phyloP scores from a whole-genome alignment of 805 yeast genomes.

The Myxozyma udenii region DNA sequence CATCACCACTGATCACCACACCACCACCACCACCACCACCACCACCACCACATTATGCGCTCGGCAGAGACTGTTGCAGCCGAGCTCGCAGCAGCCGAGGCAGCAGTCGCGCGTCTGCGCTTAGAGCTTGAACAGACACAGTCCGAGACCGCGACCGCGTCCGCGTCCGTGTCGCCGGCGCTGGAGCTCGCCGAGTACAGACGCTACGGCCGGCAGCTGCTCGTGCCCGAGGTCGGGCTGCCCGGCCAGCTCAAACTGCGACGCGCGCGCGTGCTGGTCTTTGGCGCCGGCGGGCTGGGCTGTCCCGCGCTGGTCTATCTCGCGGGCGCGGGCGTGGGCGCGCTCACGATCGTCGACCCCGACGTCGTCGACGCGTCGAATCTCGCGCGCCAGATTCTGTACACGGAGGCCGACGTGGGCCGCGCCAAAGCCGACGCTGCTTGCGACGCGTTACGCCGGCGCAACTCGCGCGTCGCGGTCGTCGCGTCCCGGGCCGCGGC shows the following conservation, averaged over 20 bases:
- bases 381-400: constrained; percentile 85
- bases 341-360: constrained; percentile 80
- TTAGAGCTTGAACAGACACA: not conserved
- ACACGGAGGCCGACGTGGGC: constrained; percentile 64
- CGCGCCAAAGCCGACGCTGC: constrained; percentile 80
- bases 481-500: constrained; percentile 23
- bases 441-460: constrained; percentile 6
- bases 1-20: no score
- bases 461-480: constrained; percentile 69
- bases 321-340: constrained; percentile 80
- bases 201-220: constrained; percentile 92
- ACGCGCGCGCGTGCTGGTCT: constrained; percentile 59
- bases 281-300: constrained; percentile 98
- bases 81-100: no score
- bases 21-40: no score
- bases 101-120: not conserved
- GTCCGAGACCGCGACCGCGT: not conserved
- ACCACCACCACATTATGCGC: no score
- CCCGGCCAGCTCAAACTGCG: constrained; percentile 58
- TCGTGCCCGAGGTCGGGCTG: constrained; percentile 73
- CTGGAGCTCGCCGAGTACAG: constrained; percentile 59
- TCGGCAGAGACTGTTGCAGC: no score
- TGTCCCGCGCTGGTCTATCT: constrained; percentile 85
- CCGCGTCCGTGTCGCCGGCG: not conserved
- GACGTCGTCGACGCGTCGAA: constrained; percentile 83